Evolutionary conservation across 805 yeast genomes (phyloP), one percentile per base, ranked within the genome.

Genomic region (Priceomyces medius): DNA sequence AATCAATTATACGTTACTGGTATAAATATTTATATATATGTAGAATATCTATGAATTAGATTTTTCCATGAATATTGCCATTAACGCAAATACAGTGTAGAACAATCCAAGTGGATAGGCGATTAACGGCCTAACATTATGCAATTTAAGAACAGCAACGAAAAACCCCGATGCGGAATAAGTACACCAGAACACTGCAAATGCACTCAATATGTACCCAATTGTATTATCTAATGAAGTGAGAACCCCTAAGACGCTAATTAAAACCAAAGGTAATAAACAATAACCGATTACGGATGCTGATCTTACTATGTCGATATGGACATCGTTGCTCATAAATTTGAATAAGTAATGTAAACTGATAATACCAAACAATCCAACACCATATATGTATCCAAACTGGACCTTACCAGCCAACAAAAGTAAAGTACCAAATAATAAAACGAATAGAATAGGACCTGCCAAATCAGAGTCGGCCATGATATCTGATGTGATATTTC

Each of bases 351-450:
- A 78, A 64, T 90, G 97, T 49, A 89, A 77, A 23, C 95, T 81
- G 12, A 88, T 59, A 1, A 95, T 85, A 13, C 99, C 99, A 52
- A 91, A 81, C 32, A 93, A 66, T 0, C 97, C 98, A 31, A 93
- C 95, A 29, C 99, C 98, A 57, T 93, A 93, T 37, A 93, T 86
- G 62, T 93, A 93, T 2, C 98, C 98, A 59, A 93, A 93, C 61
- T 93, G 98, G 12, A 91, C 86, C 61, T 91, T 93, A 4, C 99
- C 98, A 1, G 96, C 83, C 33, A 90, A 71, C 38, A 91, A 68
- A 40, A 93, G 68, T 45, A 85, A 80, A 0, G 89, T 76, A 16
- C 97, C 99, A 58, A 91, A 91, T 42, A 88, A 63, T 39, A 93
- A 68, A 55, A 91, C 91, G 62, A 91, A 93, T 31, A 93, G 67